Conservation (phyloP, 495 filamentous ascomycete genomes). For the Jackrogersella minutella region DNA sequence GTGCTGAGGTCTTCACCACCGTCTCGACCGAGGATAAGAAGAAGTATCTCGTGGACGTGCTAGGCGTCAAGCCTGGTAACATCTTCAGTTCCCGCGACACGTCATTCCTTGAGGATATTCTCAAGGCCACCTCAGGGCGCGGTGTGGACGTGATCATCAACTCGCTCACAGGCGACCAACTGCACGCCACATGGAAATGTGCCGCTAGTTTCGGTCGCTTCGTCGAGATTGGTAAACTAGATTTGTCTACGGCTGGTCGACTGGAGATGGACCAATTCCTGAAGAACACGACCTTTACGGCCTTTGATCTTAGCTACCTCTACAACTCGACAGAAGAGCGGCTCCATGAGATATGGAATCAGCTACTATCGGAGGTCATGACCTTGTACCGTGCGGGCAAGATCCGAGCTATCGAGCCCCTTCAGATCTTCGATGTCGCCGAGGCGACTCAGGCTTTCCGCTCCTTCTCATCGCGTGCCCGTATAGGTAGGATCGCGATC, state of each 20-base stretch:
- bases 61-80: not conserved
- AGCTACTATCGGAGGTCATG: not conserved
- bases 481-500: not conserved
- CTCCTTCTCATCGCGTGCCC: not conserved
- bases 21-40: not conserved
- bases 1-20: not conserved
- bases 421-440: not conserved
- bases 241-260: not conserved
- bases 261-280: not conserved
- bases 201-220: not conserved
- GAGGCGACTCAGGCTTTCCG: not conserved
- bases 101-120: not conserved
- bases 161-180: not conserved
- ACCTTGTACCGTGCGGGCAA: not conserved
- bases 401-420: not conserved
- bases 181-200: not conserved
- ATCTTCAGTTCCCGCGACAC: not conserved
- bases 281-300: not conserved
- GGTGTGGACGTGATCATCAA: not conserved
- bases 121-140: not conserved
- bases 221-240: not conserved
- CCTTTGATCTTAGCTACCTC: not conserved
- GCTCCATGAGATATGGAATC: not conserved
- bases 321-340: not conserved
- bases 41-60: not conserved